Conservation (phyloP, 2,329 filamentous ascomycete species). For the Chalara sp. region DNA sequence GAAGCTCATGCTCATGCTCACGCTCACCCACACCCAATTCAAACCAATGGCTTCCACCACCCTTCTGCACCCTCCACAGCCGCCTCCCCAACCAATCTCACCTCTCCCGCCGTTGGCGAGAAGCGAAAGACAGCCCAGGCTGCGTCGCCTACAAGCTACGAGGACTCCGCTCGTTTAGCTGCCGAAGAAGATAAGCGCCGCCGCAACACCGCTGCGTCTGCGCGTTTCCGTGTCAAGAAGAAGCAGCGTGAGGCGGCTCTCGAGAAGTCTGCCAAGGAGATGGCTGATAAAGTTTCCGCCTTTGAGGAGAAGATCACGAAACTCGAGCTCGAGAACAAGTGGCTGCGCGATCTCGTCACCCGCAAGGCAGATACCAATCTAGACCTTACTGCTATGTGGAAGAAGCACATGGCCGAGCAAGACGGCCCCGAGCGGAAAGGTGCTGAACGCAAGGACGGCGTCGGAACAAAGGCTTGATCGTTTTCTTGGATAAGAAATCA, state of each 20-base stretch:
- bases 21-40: slow-evolving; percentile 13
- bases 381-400: slow-evolving; percentile 33
- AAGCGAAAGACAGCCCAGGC: slow-evolving; percentile 26
- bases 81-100: slow-evolving; percentile 11
- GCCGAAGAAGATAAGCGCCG: slow-evolving; percentile 88
- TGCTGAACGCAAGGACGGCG: slow-evolving; percentile 25
- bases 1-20: slow-evolving; percentile 8
- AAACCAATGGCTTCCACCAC: slow-evolving; percentile 5
- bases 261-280: slow-evolving; percentile 75
- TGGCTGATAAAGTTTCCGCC: slow-evolving; percentile 68
- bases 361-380: slow-evolving; percentile 24
- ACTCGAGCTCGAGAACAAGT: slow-evolving; percentile 78
- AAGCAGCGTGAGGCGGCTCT: slow-evolving; percentile 88
- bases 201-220: slow-evolving; percentile 81
- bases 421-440: slow-evolving; percentile 25
- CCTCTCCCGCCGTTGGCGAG: slow-evolving; percentile 22
- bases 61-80: slow-evolving; percentile 13
- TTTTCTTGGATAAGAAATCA: background rate
- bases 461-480: slow-evolving; percentile 21
- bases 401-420: slow-evolving; percentile 28
- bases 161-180: slow-evolving; percentile 64
- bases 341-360: slow-evolving; percentile 72
- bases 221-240: slow-evolving; percentile 90
- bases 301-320: slow-evolving; percentile 69
- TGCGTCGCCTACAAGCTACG: slow-evolving; percentile 39